Evolutionary conservation across 805 yeast genomes (phyloP), one percentile per base, ranked within the genome.

Genomic region (Sungouiella blattae): DNA sequence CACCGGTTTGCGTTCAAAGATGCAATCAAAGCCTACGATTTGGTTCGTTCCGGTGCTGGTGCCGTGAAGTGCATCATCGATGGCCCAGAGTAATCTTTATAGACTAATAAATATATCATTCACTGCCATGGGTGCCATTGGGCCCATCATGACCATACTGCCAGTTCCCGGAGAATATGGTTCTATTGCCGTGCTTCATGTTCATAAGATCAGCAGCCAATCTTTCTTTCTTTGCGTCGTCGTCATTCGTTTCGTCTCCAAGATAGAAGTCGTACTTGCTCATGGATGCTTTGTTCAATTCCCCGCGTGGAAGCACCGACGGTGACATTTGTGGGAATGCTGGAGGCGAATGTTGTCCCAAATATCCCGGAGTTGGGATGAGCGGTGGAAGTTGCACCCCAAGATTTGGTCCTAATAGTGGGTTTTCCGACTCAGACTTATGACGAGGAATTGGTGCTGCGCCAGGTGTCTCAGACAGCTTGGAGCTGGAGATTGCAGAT

Each of bases 41-140:
- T 73, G 29, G 80, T 80, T n/a, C 72, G 75, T 43, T 68, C 73
- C 26, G 89, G 89, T 30, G 62, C 73, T 43, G 78, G 77, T 27
- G 83, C 83, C 37, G 79, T 87, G 51, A 87, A 87, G 68, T 80
- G 85, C 43, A 76, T 87, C 52, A 88, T 87, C 44, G 80, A 75
- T 35, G 96, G 95, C 4, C 95, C 95, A 3, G 69, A 73, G 39
- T 47, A 44, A 26, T n/a, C n/a, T n/a, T n/a, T n/a, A n/a, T n/a
- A n/a, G n/a, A n/a, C n/a, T 24, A 24, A 12, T n/a, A 5, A 24
- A n/a, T 24, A 24, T 12, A 24, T 7, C 26, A n/a, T n/a, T 9
- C n/a, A n/a, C n/a, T n/a, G n/a, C n/a, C n/a, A n/a, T n/a, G n/a
- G n/a, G n/a, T n/a, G n/a, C n/a, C n/a, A n/a, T n/a, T n/a, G n/a